These are phyloP conservation scores for Plasmodium gonderi DNA, from an alignment of 169 alveolate genomes.

Conservation along the genomic window DNA sequence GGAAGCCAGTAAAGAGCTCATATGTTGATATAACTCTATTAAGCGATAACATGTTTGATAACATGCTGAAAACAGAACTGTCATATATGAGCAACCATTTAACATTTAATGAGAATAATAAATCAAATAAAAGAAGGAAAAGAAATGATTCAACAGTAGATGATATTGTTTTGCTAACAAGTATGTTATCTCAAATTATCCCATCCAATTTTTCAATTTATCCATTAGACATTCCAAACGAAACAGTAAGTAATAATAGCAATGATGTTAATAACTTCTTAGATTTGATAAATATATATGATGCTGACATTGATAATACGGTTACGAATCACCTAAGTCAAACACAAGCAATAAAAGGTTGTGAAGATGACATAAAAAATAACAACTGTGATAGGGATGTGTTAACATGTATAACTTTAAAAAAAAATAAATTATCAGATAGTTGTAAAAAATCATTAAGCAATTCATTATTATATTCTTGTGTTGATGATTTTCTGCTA, in stretches of 20 bases:
- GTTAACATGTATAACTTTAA: conserved; percentile 59
- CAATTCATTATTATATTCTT: conserved; percentile 55
- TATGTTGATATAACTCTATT: conserved; percentile 18
- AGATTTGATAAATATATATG: conserved; percentile 59
- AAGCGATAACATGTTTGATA: conserved; percentile 29
- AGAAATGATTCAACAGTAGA: conserved; percentile 24
- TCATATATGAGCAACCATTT: conserved; percentile 50
- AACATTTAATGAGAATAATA: conserved; percentile 42
- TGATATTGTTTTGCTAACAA: conserved; percentile 54
- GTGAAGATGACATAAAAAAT: conserved; percentile 70
- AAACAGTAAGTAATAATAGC: neutral
- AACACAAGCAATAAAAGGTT: conserved; percentile 64
- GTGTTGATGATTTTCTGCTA: conserved; percentile 15
- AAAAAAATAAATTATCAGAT: conserved; percentile 45
- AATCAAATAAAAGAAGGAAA: conserved; percentile 35
- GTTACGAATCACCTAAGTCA: conserved; percentile 21
- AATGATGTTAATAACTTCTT: conserved; percentile 12
- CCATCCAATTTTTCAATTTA: conserved; percentile 52
- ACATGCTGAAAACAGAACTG: conserved; percentile 22
- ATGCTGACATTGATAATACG: conserved; percentile 34
- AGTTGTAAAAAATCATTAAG: conserved; percentile 37
- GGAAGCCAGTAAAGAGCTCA: neutral
- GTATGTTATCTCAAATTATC: conserved; percentile 47
- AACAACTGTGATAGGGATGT: conserved; percentile 61
- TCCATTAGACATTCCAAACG: conserved; percentile 20